Percentiles rank a stretch among this genome's conserved stretches.
Conservation (phyloP, 768 basidiomycete genomes). For the Psilocybe subaeruginosa region DNA sequence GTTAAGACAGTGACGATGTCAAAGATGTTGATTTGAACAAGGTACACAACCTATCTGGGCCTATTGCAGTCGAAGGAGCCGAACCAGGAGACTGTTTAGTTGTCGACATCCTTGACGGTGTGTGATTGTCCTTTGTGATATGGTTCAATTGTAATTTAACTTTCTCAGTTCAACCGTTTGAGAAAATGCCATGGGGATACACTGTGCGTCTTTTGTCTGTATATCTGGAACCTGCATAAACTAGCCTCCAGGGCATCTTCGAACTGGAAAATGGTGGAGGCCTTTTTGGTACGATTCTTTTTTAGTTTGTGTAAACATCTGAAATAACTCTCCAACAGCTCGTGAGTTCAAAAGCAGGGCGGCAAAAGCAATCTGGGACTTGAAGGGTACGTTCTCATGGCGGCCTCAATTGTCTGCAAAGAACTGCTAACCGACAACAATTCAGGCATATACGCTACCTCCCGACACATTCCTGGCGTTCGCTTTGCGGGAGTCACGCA, state of each 20-base stretch:
- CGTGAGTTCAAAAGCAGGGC: conserved; percentile 72
- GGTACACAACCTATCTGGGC: conserved; percentile 78
- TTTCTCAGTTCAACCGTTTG: conserved; percentile 60
- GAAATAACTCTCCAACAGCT: conserved; percentile 35
- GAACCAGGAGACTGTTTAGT: conserved; percentile 81
- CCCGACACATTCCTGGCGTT: conserved; percentile 79
- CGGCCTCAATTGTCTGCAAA: background rate
- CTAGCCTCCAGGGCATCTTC: conserved; percentile 61
- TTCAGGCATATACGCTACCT: conserved; percentile 69
- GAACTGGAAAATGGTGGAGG: conserved; percentile 76
- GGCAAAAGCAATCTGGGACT: conserved; percentile 82
- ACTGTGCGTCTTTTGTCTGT: conserved; percentile 42
- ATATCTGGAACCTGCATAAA: background rate
- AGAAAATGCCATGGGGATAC: conserved; percentile 84
- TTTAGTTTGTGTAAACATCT: background rate
- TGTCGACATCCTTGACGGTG: conserved; percentile 80
- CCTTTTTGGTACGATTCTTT: conserved; percentile 52
- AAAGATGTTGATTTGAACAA: conserved; percentile 64
- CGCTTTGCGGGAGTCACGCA: conserved; percentile 80
- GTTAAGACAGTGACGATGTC: conserved; percentile 66
- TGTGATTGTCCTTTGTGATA: conserved; percentile 6
- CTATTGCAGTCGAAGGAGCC: conserved; percentile 73
- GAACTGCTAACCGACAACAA: background rate
- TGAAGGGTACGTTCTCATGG: conserved; percentile 49
- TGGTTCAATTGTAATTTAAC: background rate